phyloP scores from a whole-genome alignment of 257 asterid genomes.

The Leptodermis oblonga region DNA sequence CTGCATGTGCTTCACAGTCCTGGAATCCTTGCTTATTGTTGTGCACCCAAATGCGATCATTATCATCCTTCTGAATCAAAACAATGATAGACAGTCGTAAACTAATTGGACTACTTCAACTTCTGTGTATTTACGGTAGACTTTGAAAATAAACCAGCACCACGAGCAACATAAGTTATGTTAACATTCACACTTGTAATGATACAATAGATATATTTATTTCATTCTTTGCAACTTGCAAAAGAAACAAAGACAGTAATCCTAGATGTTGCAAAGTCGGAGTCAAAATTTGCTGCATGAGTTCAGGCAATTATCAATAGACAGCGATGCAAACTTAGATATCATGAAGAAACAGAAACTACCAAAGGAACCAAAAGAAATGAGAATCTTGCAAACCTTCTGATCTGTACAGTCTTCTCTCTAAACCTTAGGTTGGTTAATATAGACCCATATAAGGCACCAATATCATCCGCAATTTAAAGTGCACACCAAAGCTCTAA shows the following conservation, averaged over 20 bases:
- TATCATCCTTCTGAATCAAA: slow-evolving; percentile 44
- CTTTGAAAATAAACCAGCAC: background rate
- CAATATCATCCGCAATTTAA: background rate
- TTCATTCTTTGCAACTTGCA: background rate
- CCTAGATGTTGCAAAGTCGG: background rate
- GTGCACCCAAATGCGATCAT: slow-evolving; percentile 75
- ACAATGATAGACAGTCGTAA: slow-evolving; percentile 9
- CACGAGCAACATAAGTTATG: background rate
- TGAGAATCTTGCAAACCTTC: background rate
- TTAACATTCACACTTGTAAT: background rate
- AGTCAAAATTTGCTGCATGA: background rate
- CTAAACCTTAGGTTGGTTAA: background rate
- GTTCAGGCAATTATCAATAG: background rate
- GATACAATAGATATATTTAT: background rate
- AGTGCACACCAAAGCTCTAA: background rate
- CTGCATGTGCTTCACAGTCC: slow-evolving; percentile 81
- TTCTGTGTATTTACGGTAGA: background rate
- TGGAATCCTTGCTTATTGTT: slow-evolving; percentile 82
- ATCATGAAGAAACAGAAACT: background rate
- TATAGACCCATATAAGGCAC: background rate
- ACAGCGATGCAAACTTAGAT: background rate
- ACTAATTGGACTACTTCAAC: background rate
- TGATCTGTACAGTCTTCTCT: background rate
- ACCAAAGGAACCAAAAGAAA: background rate
- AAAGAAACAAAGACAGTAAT: background rate